phyloP scores from a whole-genome alignment of 2,329 filamentous ascomycete genomes.

The Aspergillus amoenus region DNA sequence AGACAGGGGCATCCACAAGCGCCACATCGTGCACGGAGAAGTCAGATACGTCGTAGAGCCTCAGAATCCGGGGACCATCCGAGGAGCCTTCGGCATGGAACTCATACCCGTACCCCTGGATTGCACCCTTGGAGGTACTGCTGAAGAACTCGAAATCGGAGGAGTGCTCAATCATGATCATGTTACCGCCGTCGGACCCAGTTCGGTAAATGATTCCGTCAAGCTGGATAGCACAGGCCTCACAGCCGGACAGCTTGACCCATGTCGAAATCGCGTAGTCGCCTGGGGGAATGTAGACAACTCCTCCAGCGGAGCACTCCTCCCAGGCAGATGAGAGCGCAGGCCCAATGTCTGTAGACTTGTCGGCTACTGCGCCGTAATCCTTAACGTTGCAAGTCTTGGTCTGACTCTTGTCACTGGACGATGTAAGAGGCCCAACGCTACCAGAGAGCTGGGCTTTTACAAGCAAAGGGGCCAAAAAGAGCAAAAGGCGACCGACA shows the following conservation, averaged over 20 bases:
- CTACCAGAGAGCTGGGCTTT: conserved; percentile 16
- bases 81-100: conserved; percentile 44
- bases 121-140: conserved; percentile 51
- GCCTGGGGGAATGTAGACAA: conserved; percentile 51
- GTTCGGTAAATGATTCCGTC: conserved; percentile 55
- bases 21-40: conserved; percentile 53
- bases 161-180: conserved; percentile 53
- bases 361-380: conserved; percentile 54
- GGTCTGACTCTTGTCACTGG: conserved; percentile 8
- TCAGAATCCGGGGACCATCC: conserved; percentile 46
- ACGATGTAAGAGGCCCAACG: conserved; percentile 15
- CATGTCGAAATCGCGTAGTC: conserved; percentile 53
- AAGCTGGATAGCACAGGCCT: conserved; percentile 52
- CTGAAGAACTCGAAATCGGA: conserved; percentile 57
- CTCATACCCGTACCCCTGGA: conserved; percentile 55
- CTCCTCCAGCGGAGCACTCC: conserved; percentile 52
- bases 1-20: conserved; percentile 51
- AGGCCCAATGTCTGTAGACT: conserved; percentile 52
- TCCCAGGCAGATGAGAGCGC: conserved; percentile 50
- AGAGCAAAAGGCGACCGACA: conserved; percentile 1
- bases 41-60: conserved; percentile 46
- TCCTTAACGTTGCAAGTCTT: conserved; percentile 52
- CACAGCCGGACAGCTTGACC: conserved; percentile 50
- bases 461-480: conserved; percentile 9
- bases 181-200: conserved; percentile 52